These are phyloP conservation scores for Zygotorulaspora chibaensis DNA, from an alignment of 805 yeast species.

Conservation along the genomic window DNA sequence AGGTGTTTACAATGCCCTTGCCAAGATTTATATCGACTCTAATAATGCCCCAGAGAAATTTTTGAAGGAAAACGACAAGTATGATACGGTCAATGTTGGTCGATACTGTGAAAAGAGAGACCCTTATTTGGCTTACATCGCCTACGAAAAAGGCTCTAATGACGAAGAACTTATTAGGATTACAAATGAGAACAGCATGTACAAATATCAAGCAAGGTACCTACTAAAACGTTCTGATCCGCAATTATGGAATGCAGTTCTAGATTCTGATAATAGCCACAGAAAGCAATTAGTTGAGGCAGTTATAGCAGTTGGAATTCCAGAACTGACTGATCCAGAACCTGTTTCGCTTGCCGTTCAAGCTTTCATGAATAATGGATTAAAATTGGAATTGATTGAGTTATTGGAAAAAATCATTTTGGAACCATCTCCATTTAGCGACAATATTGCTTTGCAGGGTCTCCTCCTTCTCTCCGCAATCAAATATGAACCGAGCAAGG, in stretches of 20 bases:
- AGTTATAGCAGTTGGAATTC: constrained; percentile 93
- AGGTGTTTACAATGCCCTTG: constrained; percentile 90
- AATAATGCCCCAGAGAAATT: constrained; percentile 97
- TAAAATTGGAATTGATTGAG: constrained; percentile 90
- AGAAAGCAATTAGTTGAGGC: constrained; percentile 91
- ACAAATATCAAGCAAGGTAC: constrained; percentile 98
- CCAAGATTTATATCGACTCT: constrained; percentile 95
- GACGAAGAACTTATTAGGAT: constrained; percentile 85
- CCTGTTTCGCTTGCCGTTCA: constrained; percentile 91
- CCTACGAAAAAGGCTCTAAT: constrained; percentile 91
- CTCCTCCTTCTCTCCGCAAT: constrained; percentile 89
- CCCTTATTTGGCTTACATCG: constrained; percentile 95
- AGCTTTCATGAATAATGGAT: constrained; percentile 92
- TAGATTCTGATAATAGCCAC: constrained; percentile 71
- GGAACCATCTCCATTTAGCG: constrained; percentile 96
- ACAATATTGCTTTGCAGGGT: constrained; percentile 92
- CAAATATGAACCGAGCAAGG: constrained; percentile 88
- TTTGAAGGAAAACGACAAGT: constrained; percentile 81
- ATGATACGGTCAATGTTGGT: constrained; percentile 94
- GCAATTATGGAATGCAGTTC: constrained; percentile 74
- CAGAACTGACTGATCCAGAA: constrained; percentile 88
- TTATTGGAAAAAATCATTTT: constrained; percentile 90
- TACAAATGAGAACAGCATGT: constrained; percentile 97
- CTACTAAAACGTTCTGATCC: constrained; percentile 84
- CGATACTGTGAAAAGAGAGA: constrained; percentile 98